Base-by-base conservation (phyloP, 1,139 yeast species). In the Maudiozyma humilis region DNA sequence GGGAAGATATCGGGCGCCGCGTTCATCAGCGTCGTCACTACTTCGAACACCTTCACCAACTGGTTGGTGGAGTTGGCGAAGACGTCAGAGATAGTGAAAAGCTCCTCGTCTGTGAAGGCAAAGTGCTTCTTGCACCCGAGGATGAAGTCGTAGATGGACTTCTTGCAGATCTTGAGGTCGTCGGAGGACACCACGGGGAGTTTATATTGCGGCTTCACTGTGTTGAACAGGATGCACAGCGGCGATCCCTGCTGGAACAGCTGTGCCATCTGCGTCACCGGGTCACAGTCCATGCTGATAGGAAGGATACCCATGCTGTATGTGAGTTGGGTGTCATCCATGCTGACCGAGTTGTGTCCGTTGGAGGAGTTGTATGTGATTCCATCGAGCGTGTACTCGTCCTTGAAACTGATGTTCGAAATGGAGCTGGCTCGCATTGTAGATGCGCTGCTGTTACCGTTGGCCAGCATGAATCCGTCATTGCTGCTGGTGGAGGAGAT, bases 181-280 rank as follows among this genome's bases (percentile, higher is more conserved):
- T 82, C 91, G 30, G 86, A 78, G 15, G 80, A 75, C 8, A 81
- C 74, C 32, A 81, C 72, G 49, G 79, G 68, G 54, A 69, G 49
- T 56, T 71, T 51, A 59, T 63, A 52, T 53, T 66, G 58, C 45
- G 71, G 65, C 57, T 69, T 59, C 48, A 72, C 62, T 53, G 70
- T 56, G 65, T 91, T 89, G 70, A 83, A 86, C 7, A 91, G 68
- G 40, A 86, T 75, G 63, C 98, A 89, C 41, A 91, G 71, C 5
- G 97, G 95, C 2, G 95, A 83, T 6, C 98, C 98, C 56, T 85
- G 88, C 55, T 91, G 93, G 57, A 91, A 82, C 39, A 91, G 69
- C 54, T 86, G 82, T 79, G 96, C 86, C 42, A 91, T 65, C 52
- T 87, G 89, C 1, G 96, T 87, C 2, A 86, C 96, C 2, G 98